Percentiles rank a stretch among this genome's conserved stretches.
Conservation (phyloP, 352 stramenopile species). For the Pythium aristosporum region DNA sequence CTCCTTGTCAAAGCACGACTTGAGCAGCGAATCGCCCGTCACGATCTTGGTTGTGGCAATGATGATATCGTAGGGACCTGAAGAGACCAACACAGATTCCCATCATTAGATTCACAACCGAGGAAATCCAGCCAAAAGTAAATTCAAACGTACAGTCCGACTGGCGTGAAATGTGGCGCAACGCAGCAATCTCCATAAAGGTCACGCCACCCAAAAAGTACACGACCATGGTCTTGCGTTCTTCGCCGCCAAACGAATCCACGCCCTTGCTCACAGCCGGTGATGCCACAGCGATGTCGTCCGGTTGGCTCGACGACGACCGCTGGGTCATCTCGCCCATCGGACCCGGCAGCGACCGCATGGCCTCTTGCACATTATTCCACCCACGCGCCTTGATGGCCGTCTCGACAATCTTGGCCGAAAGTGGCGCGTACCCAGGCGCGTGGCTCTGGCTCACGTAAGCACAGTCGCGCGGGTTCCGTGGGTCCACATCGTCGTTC, state of each 20-base stretch:
- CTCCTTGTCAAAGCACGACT: slow-evolving; percentile 86
- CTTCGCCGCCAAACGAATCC: slow-evolving; percentile 69
- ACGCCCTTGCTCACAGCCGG: slow-evolving; percentile 32
- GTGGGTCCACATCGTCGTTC: slow-evolving; percentile 93
- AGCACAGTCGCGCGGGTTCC: slow-evolving; percentile 92
- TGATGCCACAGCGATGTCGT: slow-evolving; percentile 34
- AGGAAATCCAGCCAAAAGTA: not conserved
- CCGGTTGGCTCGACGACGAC: slow-evolving; percentile 34
- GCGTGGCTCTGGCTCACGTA: slow-evolving; percentile 87
- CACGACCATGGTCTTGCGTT: slow-evolving; percentile 94
- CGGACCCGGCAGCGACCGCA: slow-evolving; percentile 81
- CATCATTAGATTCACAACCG: slow-evolving; percentile 4
- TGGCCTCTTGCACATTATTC: slow-evolving; percentile 74
- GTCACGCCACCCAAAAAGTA: slow-evolving; percentile 96
- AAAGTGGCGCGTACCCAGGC: slow-evolving; percentile 93
- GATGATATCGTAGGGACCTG: slow-evolving; percentile 90
- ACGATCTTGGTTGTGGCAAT: slow-evolving; percentile 93
- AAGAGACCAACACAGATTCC: slow-evolving; percentile 21
- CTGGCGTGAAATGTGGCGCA: slow-evolving; percentile 93
- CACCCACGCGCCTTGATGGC: slow-evolving; percentile 76
- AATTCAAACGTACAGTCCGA: slow-evolving; percentile 79
- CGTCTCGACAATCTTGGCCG: slow-evolving; percentile 91
- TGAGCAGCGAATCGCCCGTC: slow-evolving; percentile 82
- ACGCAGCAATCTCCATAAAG: slow-evolving; percentile 96
- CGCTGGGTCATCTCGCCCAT: slow-evolving; percentile 74